A percentile compares a stretch with the other conserved stretches of the same genome.
Conservation (phyloP, 2,329 filamentous ascomycete species). For the Lojkania enalia region DNA sequence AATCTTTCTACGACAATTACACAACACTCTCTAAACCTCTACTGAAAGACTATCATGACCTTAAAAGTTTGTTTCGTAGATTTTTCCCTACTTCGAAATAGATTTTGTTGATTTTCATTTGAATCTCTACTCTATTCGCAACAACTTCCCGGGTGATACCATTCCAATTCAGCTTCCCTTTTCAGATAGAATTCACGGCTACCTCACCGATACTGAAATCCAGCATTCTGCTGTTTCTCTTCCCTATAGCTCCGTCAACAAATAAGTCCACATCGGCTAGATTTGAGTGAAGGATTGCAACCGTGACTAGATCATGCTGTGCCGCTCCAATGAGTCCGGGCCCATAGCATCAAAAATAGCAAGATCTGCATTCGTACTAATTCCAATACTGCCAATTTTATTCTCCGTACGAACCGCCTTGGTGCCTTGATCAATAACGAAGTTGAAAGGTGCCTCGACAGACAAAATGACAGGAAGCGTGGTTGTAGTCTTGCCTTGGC, state of each 20-base stretch:
- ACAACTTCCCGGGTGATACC: constrained; percentile 36
- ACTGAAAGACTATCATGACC: too few species aligned
- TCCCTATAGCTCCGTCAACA: constrained; percentile 49
- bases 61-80: too few species aligned
- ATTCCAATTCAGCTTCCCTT: constrained; percentile 31
- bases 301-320: constrained; percentile 48
- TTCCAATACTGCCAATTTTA: constrained; percentile 51
- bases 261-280: constrained; percentile 51
- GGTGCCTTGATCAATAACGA: constrained; percentile 54
- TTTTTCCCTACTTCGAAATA: constrained; percentile 30
- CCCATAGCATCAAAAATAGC: constrained; percentile 51
- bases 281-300: constrained; percentile 49
- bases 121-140: constrained; percentile 30
- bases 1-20: too few species aligned
- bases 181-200: constrained; percentile 16
- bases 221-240: constrained; percentile 38
- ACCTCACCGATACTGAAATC: constrained; percentile 26
- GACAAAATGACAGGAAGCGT: constrained; percentile 51
- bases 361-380: constrained; percentile 54
- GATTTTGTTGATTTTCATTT: constrained; percentile 34
- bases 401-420: constrained; percentile 48
- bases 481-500: constrained; percentile 49
- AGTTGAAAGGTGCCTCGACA: constrained; percentile 53
- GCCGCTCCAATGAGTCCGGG: constrained; percentile 48
- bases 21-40: too few species aligned